These are phyloP conservation scores for Acanthamoeba castellanii DNA, from an alignment of 208 protist genomes.

Conservation along the genomic window DNA sequence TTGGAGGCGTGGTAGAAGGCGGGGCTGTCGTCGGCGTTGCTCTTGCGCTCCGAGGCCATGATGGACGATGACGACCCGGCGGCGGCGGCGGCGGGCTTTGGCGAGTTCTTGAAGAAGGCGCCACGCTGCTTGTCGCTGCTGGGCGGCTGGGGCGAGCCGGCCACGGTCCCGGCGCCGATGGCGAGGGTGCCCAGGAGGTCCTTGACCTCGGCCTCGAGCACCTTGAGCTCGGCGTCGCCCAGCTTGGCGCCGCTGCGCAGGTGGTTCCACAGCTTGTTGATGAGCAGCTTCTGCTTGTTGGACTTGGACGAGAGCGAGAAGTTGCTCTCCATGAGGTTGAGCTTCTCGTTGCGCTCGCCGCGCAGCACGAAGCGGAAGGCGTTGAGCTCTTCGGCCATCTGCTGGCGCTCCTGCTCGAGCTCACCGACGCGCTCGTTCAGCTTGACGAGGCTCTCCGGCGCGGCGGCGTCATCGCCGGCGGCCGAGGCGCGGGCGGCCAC, in stretches of 20 bases:
- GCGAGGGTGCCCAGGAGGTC: slow-evolving; percentile 31
- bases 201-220: slow-evolving; percentile 1
- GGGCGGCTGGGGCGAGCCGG: not conserved
- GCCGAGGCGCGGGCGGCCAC: not conserved
- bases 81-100: not conserved
- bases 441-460: not conserved
- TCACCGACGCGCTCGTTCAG: not conserved
- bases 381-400: slow-evolving; percentile 36
- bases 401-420: slow-evolving; percentile 38
- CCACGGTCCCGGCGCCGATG: not conserved
- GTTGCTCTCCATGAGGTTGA: slow-evolving; percentile 28
- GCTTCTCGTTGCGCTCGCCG: slow-evolving; percentile 31
- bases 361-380: slow-evolving; percentile 47
- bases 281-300: slow-evolving; percentile 64
- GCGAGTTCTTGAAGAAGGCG: not conserved
- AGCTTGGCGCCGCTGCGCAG: slow-evolving; percentile 15
- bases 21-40: slow-evolving; percentile 6
- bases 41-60: not conserved
- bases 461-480: not conserved
- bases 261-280: slow-evolving; percentile 49
- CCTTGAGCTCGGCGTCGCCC: slow-evolving; percentile 6
- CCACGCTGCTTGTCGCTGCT: not conserved
- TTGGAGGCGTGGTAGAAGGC: slow-evolving; percentile 21
- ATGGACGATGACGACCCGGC: not conserved
- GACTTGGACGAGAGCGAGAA: slow-evolving; percentile 11